Evolutionary conservation across 2,329 filamentous ascomycete species (phyloP), one percentile per base, ranked within the genome.

Genomic region (Hymenoscyphus salicellus): DNA sequence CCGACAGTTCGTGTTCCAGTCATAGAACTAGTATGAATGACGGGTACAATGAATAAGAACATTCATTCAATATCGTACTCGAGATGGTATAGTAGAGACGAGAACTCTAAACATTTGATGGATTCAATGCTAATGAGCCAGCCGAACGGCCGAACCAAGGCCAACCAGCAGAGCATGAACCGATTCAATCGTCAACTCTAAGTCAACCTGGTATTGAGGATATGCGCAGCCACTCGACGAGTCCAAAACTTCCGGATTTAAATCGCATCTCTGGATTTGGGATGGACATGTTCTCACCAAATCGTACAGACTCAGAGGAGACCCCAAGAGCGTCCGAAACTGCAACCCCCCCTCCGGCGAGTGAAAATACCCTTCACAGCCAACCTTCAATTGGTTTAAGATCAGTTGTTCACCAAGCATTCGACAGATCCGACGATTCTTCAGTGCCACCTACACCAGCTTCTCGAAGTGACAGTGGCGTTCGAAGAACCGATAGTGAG

Each of bases 351-450:
- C 20, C 28, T 6, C 43, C 5, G 60, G 60, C 28, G 69, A 72
- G 7, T 16, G 61, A 58, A 32, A 46, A 69, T 52, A 69, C 74
- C 52, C 73, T 86, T n/a, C 79, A 82, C 6, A 82, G 83, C 67
- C 81, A 84, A 66, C 78, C 81, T 3, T 85, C 84, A 1, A 68
- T 81, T 20, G 84, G 84, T n/a, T 86, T 86, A 71, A 78, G 77
- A 41, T 84, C 85, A 1, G 83, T 85, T 16, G 87, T 90, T 3
- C 80, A 89, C 69, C 84, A 88, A 72, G 87, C 87, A 17, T 90
- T 90, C 71, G 86, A 89, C 71, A 79, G 82, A 56, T 79, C 59
- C 30, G 82, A 86, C 66, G 84, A 85, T 43, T 79, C 80, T 6
- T 74, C 74, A 5, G 78, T 81, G 52, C 84, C 84, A 3, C 78